Evolutionary conservation across 176 grass and related monocot species (phyloP).

Genomic region (Oryza australiensis): DNA sequence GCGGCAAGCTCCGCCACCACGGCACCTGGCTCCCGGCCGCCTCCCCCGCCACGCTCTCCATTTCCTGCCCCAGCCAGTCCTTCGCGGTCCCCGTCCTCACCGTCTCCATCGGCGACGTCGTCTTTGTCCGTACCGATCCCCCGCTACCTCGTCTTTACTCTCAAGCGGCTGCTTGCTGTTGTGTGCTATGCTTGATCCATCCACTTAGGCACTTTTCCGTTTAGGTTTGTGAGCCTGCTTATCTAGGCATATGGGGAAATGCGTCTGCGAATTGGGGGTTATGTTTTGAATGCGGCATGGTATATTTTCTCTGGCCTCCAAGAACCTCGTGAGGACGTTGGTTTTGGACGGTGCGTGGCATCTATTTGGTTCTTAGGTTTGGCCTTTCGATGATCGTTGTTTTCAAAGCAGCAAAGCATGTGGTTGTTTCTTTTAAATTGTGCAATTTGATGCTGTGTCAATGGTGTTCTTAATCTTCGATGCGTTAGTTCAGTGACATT

Average conservation of each 20-base stretch:
- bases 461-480: background rate
- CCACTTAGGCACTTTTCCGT: background rate
- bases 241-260: background rate
- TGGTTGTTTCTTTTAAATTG: background rate
- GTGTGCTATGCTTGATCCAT: conserved; percentile 1
- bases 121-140: conserved; percentile 49
- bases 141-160: background rate
- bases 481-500: conserved; percentile 6
- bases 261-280: background rate
- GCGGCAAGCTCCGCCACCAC: conserved; percentile 34
- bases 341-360: background rate
- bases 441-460: background rate
- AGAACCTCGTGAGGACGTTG: conserved; percentile 2
- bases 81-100: conserved; percentile 44
- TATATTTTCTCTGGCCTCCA: background rate
- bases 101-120: conserved; percentile 50
- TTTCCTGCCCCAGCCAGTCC: conserved; percentile 26
- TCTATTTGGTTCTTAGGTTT: background rate
- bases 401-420: conserved; percentile 2
- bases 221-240: background rate
- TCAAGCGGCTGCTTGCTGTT: background rate
- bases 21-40: conserved; percentile 59
- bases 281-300: background rate
- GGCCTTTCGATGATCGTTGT: background rate
- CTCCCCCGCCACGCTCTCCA: conserved; percentile 31